Percentiles rank a stretch among this genome's conserved stretches.
These are phyloP conservation scores for Aspergillus funiculosus DNA, from an alignment of 495 filamentous ascomycete species.

Conservation along the genomic window DNA sequence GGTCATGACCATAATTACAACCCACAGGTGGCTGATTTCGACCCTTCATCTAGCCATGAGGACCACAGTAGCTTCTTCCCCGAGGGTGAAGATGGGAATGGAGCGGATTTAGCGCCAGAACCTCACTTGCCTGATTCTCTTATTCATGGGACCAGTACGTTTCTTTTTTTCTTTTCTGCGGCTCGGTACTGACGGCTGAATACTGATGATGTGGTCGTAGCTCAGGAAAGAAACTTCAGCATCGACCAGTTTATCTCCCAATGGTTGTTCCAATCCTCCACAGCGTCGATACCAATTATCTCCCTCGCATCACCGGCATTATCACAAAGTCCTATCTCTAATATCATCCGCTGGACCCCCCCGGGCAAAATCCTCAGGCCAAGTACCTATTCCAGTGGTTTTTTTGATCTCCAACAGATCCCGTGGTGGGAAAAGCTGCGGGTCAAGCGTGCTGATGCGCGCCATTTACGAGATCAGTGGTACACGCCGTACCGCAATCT, in stretches of 20 bases:
- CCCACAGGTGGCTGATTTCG: conserved; percentile 16
- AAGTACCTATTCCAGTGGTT: conserved; percentile 47
- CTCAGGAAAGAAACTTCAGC: conserved; percentile 39
- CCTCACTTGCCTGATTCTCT: conserved; percentile 28
- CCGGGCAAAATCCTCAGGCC: conserved; percentile 39
- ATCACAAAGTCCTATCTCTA: conserved; percentile 25
- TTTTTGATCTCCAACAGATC: conserved; percentile 73
- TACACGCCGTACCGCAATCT: conserved; percentile 43
- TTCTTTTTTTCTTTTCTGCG: not conserved
- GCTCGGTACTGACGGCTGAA: conserved; percentile 8
- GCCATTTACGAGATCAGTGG: conserved; percentile 49
- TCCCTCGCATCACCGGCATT: conserved; percentile 13
- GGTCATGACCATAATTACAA: conserved; percentile 18
- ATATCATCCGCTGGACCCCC: conserved; percentile 33
- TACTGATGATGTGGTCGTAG: conserved; percentile 22
- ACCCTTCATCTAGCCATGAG: conserved; percentile 12
- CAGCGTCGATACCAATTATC: conserved; percentile 19
- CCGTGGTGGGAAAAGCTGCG: conserved; percentile 60
- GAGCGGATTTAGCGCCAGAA: conserved; percentile 12
- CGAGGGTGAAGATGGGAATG: conserved; percentile 17
- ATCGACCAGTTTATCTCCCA: conserved; percentile 42
- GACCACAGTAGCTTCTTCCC: conserved; percentile 19
- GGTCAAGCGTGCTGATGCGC: conserved; percentile 55
- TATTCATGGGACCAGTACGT: conserved; percentile 36
- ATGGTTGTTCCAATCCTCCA: conserved; percentile 31